These are phyloP conservation scores for Mortierella sp. DNA, from an alignment of 371 early-diverging fungal genomes.

Conservation along the genomic window DNA sequence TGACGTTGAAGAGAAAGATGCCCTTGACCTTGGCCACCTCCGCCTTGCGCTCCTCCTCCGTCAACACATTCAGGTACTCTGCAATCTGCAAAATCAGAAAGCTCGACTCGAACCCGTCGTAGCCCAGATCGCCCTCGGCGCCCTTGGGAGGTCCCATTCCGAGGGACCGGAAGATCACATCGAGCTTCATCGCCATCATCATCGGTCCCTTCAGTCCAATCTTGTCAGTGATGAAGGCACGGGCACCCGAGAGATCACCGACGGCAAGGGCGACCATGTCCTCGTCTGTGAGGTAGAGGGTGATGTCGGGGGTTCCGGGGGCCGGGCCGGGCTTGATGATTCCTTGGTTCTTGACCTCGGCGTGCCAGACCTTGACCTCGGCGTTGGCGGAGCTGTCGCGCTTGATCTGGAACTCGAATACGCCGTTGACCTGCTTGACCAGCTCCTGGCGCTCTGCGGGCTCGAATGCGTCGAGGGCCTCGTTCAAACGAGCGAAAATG, in stretches of 20 bases:
- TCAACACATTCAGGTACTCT: constrained; percentile 47
- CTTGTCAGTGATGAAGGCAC: constrained; percentile 91
- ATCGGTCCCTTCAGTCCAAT: constrained; percentile 86
- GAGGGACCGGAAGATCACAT: constrained; percentile 57
- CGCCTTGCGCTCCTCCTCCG: constrained; percentile 55
- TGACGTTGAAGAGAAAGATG: constrained; percentile 88
- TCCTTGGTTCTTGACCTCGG: constrained; percentile 75
- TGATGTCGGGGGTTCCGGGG: constrained; percentile 60
- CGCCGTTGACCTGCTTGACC: constrained; percentile 80
- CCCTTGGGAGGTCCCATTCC: constrained; percentile 56
- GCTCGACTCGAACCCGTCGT: constrained; percentile 55
- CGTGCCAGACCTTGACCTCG: constrained; percentile 64
- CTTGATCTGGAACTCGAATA: constrained; percentile 88
- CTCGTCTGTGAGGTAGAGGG: constrained; percentile 62
- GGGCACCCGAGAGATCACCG: constrained; percentile 83
- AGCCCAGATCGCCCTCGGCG: constrained; percentile 45
- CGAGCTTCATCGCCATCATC: constrained; percentile 76
- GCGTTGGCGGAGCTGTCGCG: constrained; percentile 55
- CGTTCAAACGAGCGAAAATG: constrained; percentile 57
- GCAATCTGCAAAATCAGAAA: constrained; percentile 51
- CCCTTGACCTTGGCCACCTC: constrained; percentile 78
- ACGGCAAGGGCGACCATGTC: constrained; percentile 79
- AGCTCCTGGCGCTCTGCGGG: constrained; percentile 57
- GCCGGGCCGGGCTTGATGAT: constrained; percentile 53
- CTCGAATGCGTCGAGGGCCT: constrained; percentile 57